Base-by-base conservation (phyloP, 371 early-diverging fungal genomes). In the Mortierella sp. region DNA sequence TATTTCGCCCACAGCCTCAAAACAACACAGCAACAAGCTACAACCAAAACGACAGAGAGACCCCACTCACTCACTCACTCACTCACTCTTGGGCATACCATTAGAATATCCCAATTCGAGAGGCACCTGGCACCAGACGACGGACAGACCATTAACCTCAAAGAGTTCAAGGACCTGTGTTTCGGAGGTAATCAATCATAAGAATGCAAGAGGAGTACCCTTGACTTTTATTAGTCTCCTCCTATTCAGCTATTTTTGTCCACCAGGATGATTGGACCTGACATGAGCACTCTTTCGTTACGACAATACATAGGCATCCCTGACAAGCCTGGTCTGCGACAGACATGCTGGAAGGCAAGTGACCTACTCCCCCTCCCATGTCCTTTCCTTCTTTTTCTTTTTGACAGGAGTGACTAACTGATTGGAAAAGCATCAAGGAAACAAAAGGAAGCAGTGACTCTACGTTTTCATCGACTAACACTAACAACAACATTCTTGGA, bases 251-350 rank as follows among this genome's bases (percentile, higher is more conserved):
- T 44, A 78, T 48, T 48, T 57, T 38, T 31, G 60, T 60, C 60
- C 6, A 60, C 28, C 6, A 28, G 58, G 31, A 57, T 26, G n/a
- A 26, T 2, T 60, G 16, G 14, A 2, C 14, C 26, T 26, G 71
- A 24, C 26, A 24, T n/a, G 31, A 75, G 31, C 47, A 34, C 19
- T 6, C 63, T 60, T 50, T 10, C 16, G 48, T 68, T 10, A 16
- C 21, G 9, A 45, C 55, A 45, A 24, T 7, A 31, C 70, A 28
- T 77, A 95, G 96, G 96, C 19, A 94, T 95, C 78, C 95, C 95
- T 48, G 96, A 96, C 81, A 92, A 92, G 77, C 90, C 93, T 13
- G 92, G 94, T 38, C 86, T 94, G 60, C 92, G 95, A 71, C 92
- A 93, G 60, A 90, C 87, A 72, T 92, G 93, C 74, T 96, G 95